A percentile compares a stretch with the other conserved stretches of the same genome.
These are phyloP conservation scores for Haplosporangium gracile DNA, from an alignment of 192 early-diverging fungal species.

Conservation along the genomic window DNA sequence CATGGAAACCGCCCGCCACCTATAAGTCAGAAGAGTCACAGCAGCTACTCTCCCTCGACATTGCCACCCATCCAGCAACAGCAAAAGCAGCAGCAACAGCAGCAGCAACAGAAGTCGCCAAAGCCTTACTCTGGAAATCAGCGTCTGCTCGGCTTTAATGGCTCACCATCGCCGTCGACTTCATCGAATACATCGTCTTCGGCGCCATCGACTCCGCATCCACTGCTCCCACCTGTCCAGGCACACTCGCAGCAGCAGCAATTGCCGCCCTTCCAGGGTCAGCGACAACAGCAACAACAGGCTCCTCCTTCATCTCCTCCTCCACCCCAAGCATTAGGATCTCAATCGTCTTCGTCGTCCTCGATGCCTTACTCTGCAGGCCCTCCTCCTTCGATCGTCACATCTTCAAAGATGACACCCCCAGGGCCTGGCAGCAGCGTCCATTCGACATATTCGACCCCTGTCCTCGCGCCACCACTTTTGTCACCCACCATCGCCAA, in stretches of 20 bases:
- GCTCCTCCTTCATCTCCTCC: background rate
- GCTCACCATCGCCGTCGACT: conserved; percentile 10
- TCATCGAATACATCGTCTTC: background rate
- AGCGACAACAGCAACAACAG: background rate
- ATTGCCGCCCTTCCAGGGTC: background rate
- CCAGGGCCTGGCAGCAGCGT: background rate
- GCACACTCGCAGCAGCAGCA: conserved; percentile 10
- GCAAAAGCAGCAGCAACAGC: background rate
- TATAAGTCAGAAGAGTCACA: background rate
- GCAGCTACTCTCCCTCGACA: background rate
- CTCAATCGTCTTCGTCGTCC: background rate
- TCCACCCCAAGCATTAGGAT: background rate
- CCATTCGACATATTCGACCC: conserved; percentile 11
- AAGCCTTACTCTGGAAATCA: conserved; percentile 9
- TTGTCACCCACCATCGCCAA: conserved; percentile 35
- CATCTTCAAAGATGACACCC: background rate
- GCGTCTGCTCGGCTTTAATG: conserved; percentile 22
- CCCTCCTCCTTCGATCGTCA: background rate
- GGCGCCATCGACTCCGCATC: background rate
- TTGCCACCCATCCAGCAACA: conserved; percentile 4
- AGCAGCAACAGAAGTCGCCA: background rate
- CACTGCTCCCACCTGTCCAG: conserved; percentile 2
- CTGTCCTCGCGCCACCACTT: conserved; percentile 23
- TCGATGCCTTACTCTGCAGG: background rate
- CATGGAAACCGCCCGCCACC: background rate